A percentile compares a stretch with the other conserved stretches of the same genome.
phyloP scores from a whole-genome alignment of 371 early-diverging fungal genomes.

The Phascolomyces articulosus region DNA sequence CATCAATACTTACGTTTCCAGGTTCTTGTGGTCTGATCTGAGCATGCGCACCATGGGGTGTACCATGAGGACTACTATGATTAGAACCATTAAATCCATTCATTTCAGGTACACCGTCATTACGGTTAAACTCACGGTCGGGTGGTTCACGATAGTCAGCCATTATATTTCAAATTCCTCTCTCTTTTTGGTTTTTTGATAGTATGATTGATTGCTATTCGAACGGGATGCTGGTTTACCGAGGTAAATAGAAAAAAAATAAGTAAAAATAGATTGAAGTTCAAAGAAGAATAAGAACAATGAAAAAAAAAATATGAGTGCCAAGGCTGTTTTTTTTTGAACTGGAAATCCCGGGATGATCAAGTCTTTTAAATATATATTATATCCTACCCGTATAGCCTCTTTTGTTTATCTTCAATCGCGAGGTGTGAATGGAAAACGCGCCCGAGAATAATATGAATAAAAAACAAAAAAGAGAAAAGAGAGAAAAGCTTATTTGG shows the following conservation, averaged over 20 bases:
- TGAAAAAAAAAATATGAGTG: no score
- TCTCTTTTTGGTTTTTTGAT: background rate
- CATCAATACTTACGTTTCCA: conserved; percentile 1
- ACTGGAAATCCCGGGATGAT: no score
- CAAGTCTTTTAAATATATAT: no score
- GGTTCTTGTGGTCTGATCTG: background rate
- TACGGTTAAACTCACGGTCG: background rate
- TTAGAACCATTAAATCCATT: background rate
- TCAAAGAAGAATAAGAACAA: no score
- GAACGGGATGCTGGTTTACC: background rate
- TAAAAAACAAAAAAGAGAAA: background rate
- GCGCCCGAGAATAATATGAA: no score
- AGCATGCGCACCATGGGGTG: background rate
- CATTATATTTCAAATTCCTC: background rate
- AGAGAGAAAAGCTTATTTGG: background rate
- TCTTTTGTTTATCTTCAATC: background rate
- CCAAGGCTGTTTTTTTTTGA: no score
- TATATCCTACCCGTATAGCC: no score
- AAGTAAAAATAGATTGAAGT: no score
- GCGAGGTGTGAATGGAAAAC: background rate
- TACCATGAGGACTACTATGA: conserved; percentile 1
- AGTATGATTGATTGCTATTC: background rate
- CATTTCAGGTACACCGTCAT: conserved; percentile 2
- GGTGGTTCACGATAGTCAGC: background rate
- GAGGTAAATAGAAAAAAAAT: background rate